Conservation (phyloP, 352 stramenopile genomes). For the Phytopythium cucurbitacearum region DNA sequence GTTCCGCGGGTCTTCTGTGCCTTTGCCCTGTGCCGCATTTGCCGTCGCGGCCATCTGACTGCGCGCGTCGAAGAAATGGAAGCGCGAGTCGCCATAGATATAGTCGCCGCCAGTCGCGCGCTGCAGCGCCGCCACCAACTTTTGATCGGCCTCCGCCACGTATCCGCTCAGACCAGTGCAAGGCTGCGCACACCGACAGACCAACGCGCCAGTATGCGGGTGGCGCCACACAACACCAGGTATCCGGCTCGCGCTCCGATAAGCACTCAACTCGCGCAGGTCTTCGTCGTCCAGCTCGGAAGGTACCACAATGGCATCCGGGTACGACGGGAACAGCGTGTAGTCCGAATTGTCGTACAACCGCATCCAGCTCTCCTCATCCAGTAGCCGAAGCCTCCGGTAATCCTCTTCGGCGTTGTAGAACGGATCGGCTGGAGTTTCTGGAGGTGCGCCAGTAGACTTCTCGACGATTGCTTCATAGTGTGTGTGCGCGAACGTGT, state of each 20-base stretch:
- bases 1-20: slow-evolving; percentile 90
- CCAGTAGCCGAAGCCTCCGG: slow-evolving; percentile 67
- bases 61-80: slow-evolving; percentile 84
- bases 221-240: slow-evolving; percentile 92
- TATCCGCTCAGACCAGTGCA: slow-evolving; percentile 82
- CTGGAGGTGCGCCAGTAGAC: slow-evolving; percentile 17
- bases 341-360: slow-evolving; percentile 87
- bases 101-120: slow-evolving; percentile 37
- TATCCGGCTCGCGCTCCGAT: slow-evolving; percentile 93
- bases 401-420: slow-evolving; percentile 83
- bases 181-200: slow-evolving; percentile 85
- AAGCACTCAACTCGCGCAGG: slow-evolving; percentile 80
- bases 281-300: slow-evolving; percentile 90
- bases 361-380: slow-evolving; percentile 78
- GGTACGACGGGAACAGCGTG: slow-evolving; percentile 93
- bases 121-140: slow-evolving; percentile 73
- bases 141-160: slow-evolving; percentile 74
- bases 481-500: slow-evolving; percentile 76
- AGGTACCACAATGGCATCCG: slow-evolving; percentile 90
- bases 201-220: slow-evolving; percentile 85
- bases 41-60: slow-evolving; percentile 83
- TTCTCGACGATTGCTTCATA: slow-evolving; percentile 63
- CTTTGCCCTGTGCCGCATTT: slow-evolving; percentile 85
- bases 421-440: slow-evolving; percentile 47
- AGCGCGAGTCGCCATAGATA: slow-evolving; percentile 51